Conservation (phyloP, 1,284 basidiomycete species). For the Cryptococcus floricola region DNA sequence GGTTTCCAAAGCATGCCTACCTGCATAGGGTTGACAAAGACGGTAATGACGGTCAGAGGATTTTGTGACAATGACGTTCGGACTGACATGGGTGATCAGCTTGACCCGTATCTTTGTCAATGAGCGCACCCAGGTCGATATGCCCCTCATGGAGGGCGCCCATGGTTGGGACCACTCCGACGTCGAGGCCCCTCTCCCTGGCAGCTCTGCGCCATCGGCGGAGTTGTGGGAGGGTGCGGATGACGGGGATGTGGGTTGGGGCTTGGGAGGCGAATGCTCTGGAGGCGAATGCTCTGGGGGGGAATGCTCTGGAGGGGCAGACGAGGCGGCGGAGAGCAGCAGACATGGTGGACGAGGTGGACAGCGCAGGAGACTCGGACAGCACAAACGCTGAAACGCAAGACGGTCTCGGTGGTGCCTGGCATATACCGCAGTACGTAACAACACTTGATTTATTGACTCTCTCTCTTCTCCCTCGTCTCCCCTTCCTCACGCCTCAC, state of each 20-base stretch:
- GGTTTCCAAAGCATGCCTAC: conserved; percentile 12
- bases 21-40: conserved; percentile 94
- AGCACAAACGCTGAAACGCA: too few species aligned
- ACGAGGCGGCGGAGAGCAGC: too few species aligned
- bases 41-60: conserved; percentile 84
- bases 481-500: too few species aligned
- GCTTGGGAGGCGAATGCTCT: too few species aligned
- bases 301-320: too few species aligned
- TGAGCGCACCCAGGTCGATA: conserved; percentile 68
- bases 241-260: conserved; percentile 60
- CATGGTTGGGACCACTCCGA: conserved; percentile 96
- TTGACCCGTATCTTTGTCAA: too few species aligned
- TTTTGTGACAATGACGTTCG: conserved; percentile 67
- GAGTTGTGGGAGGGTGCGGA: conserved; percentile 65
- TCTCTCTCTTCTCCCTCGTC: too few species aligned
- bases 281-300: too few species aligned
- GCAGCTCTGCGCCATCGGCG: conserved; percentile 72
- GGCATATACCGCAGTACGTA: neutral
- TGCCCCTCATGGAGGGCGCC: conserved; percentile 94
- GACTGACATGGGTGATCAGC: conserved; percentile 37
- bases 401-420: too few species aligned
- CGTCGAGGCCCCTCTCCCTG: conserved; percentile 59
- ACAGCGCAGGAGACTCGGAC: too few species aligned
- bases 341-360: too few species aligned
- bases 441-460: too few species aligned